Evolutionary conservation across 192 early-diverging fungal species (phyloP), one percentile per base, ranked within the genome.

Genomic region (Backusella tarrabulga): DNA sequence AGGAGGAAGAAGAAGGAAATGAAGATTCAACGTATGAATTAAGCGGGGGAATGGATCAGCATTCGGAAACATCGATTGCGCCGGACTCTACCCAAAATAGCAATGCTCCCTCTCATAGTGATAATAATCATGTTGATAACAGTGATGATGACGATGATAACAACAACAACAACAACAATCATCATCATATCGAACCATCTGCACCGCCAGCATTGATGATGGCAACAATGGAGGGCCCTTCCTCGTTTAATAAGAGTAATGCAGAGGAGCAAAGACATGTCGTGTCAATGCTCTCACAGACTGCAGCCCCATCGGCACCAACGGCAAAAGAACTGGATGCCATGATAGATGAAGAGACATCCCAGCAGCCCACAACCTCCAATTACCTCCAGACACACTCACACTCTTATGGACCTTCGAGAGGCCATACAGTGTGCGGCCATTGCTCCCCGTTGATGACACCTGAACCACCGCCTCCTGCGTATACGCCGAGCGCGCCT

Each of bases 401-500:
- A 0, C 67, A 68, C 34, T 68, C 21, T 6, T 19, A 73, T 35
- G 46, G 32, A 0, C 29, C 19, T 0, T 73, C 40, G 23, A 26
- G 15, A 50, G 34, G 35, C 26, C 32, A 32, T 26, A 32, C 29
- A 8, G 5, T 32, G 15, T 66, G 50, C 15, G n/a, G 23, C 0
- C 36, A 34, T 36, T 63, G 29, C 34, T 40, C 44, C 19, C 29
- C 34, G 42, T 23, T 19, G 7, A 23, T 32, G 46, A 17, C 35
- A 29, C 40, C 76, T 41, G 71, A 77, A 29, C 21, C 41, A 29
- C 76, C 76, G 41, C 76, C 76, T 29, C 76, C 76, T 41, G 76
- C 76, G 1, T 77, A 77, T 36, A 77, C 76, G 21, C 76, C 76
- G n/a, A 70, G 74, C 29, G 74, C 56, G 11, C 74, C 76, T 60